Evolutionary conservation across 1,284 basidiomycete species (phyloP).

Genomic region (Puccinia hordei): DNA sequence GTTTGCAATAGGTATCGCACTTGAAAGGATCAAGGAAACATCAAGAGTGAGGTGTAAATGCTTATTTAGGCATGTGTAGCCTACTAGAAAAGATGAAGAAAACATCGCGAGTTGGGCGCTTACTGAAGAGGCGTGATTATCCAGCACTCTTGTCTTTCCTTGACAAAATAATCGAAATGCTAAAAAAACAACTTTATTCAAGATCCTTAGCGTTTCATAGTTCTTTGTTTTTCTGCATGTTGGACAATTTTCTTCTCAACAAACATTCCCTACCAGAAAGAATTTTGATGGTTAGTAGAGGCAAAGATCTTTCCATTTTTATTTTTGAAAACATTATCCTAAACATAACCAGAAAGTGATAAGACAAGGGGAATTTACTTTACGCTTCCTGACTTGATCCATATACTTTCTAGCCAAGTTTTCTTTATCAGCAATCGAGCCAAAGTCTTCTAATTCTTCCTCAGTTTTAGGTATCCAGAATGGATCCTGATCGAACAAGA

Average conservation of each 20-base stretch:
- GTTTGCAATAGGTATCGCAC: too few species aligned
- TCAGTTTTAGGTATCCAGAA: conserved; percentile 99
- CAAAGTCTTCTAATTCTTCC: conserved; percentile 94
- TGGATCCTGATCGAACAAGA: conserved; percentile 81
- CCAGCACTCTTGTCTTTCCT: too few species aligned
- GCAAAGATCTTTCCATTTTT: neutral
- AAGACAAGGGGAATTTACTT: conserved; percentile 59
- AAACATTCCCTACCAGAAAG: conserved; percentile 71
- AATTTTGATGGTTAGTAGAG: neutral
- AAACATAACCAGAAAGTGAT: neutral
- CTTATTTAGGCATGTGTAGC: too few species aligned
- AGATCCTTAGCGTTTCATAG: conserved; percentile 72
- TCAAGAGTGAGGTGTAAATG: too few species aligned
- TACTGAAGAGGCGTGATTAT: too few species aligned
- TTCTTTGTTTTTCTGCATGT: conserved; percentile 92
- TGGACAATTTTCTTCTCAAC: conserved; percentile 89
- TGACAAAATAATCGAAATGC: too few species aligned
- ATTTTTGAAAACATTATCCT: neutral
- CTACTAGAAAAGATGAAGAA: too few species aligned
- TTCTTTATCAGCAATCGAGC: conserved; percentile 88
- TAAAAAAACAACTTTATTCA: too few species aligned
- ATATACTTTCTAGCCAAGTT: conserved; percentile 95
- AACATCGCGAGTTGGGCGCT: too few species aligned
- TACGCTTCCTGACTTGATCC: conserved; percentile 84
- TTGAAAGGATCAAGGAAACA: too few species aligned